Base-by-base conservation (phyloP, 768 basidiomycete species). In the Xanthoconium purpureum region DNA sequence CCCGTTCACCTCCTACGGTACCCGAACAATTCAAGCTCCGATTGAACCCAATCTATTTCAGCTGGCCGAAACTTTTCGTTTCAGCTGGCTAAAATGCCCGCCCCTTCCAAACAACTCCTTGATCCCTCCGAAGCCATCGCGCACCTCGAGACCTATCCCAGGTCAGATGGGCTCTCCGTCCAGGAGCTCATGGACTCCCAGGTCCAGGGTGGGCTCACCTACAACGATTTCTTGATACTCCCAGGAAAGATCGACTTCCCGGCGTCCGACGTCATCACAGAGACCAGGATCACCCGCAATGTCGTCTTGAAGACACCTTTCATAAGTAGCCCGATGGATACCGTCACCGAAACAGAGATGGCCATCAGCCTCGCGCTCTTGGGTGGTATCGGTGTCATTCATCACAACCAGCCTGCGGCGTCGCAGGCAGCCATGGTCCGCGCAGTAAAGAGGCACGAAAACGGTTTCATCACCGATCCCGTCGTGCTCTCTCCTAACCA, bases 311-410 rank as follows among this genome's bases (percentile, higher is more conserved):
- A 94, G 76, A 95, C 94, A 0, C 97, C 96, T 0, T 96, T 99
- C 76, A 79, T 98, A 78, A 96, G 93, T 71, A 95, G 92, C 50
- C 96, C 97, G 15, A 99, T 99, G 97, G 97, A 99, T 77, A 99
- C 97, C 44, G 97, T 98, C 64, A 98, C 97, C 1, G 97, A 98
- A 74, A 84, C 82, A 52, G 85, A 91, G 57, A 96, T 95, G 91
- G 93, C 92, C 32, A 93, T 96, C 69, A 78, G 87, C 48, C 85
- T 96, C 81, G 93, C 94, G 80, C 86, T 99, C 52, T 84, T 95
- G 54, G 97, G 97, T 47, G 97, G 96, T 52, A 89, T 98, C 59
- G 96, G 97, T 75, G 91, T 98, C 68, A 98, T 98, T 65, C 96
- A 99, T 72, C 94, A 99, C 75, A 99, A 98, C 73, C 91, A 94